phyloP scores from a whole-genome alignment of 1,284 basidiomycete genomes.

The Apiotrichum domesticum region DNA sequence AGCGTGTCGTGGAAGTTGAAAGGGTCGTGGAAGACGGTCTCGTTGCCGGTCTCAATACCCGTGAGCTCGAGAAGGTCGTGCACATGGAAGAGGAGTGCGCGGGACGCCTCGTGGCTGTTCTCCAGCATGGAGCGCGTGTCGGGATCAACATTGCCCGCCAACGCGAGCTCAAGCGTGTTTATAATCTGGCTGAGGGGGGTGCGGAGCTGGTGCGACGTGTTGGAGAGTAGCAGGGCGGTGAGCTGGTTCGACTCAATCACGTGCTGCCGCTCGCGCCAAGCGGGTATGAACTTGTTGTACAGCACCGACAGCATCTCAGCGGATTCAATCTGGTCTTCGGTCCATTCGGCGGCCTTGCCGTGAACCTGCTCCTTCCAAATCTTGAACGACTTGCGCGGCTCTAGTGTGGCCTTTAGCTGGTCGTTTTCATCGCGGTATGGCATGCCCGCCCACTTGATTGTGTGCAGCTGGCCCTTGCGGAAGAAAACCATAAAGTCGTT shows the following conservation, averaged over 20 bases:
- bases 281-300: constrained; percentile 62
- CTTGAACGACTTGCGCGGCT: constrained; percentile 74
- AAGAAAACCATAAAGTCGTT: constrained; percentile 74
- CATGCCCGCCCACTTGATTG: constrained; percentile 74
- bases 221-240: constrained; percentile 73
- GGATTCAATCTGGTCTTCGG: constrained; percentile 81
- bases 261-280: constrained; percentile 80
- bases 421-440: constrained; percentile 55
- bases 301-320: constrained; percentile 78
- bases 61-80: constrained; percentile 83
- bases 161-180: constrained; percentile 77
- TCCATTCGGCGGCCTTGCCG: constrained; percentile 69
- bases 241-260: constrained; percentile 62
- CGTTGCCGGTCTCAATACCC: constrained; percentile 70
- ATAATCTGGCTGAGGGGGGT: constrained; percentile 40
- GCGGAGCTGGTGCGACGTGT: constrained; percentile 77
- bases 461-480: constrained; percentile 65
- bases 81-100: constrained; percentile 73
- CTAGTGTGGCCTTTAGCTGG: constrained; percentile 48
- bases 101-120: constrained; percentile 73
- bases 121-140: constrained; percentile 75
- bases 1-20: constrained; percentile 66
- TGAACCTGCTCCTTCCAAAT: constrained; percentile 72
- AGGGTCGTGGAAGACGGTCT: constrained; percentile 74
- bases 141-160: constrained; percentile 68